Evolutionary conservation across 768 basidiomycete genomes (phyloP).

Genomic region (Clitopilus hobsonii): DNA sequence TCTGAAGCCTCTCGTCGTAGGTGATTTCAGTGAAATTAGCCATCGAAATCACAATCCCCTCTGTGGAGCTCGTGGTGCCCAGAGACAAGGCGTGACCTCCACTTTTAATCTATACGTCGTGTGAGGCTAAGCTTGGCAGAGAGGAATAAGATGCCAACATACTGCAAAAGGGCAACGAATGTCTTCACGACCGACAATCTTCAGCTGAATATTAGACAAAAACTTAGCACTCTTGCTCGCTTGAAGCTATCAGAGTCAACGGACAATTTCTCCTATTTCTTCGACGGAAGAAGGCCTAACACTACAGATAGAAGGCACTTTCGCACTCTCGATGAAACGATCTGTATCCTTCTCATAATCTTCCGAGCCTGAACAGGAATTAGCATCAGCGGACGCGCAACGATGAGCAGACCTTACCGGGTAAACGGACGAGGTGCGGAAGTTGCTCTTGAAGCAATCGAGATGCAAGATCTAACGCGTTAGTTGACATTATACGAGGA

Average conservation of each 20-base stretch:
- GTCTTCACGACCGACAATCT: neutral
- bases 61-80: neutral
- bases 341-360: neutral
- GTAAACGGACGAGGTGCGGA: neutral
- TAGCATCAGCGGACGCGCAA: neutral
- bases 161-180: neutral
- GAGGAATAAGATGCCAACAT: neutral
- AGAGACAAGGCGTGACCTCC: neutral
- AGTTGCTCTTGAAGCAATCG: too few relatives aligned
- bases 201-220: neutral
- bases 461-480: too few relatives aligned
- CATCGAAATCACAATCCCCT: neutral
- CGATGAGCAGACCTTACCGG: neutral
- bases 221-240: neutral
- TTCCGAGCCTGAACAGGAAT: neutral
- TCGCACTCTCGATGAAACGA: neutral
- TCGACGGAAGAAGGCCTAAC: neutral
- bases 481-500: too few relatives aligned
- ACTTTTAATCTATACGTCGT: neutral
- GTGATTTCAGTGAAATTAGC: neutral
- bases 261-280: neutral
- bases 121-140: neutral
- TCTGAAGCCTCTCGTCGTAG: neutral
- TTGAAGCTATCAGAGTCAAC: too few relatives aligned
- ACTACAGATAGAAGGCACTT: neutral